phyloP scores from a whole-genome alignment of 805 yeast species.

The Candida boleticola region DNA sequence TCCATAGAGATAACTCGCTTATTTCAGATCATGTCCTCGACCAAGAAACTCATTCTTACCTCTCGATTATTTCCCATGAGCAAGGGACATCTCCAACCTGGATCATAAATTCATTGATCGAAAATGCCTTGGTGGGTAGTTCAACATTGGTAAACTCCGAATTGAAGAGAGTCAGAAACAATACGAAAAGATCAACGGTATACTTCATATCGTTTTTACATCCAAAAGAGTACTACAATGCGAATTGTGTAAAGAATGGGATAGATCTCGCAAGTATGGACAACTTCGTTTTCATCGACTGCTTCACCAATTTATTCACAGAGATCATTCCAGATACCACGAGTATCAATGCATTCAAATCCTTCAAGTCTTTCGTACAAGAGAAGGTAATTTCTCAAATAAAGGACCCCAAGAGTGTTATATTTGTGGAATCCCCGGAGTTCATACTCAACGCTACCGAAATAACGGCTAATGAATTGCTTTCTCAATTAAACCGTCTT shows the following conservation, averaged over 20 bases:
- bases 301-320: slow-evolving; percentile 45
- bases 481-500: slow-evolving; percentile 31
- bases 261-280: slow-evolving; percentile 23
- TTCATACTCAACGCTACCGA: slow-evolving; percentile 43
- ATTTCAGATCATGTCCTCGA: slow-evolving; percentile 24
- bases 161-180: slow-evolving; percentile 11
- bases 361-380: slow-evolving; percentile 16
- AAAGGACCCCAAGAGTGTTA: slow-evolving; percentile 14
- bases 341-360: slow-evolving; percentile 16
- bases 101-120: slow-evolving; percentile 57
- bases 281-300: slow-evolving; percentile 42
- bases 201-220: slow-evolving; percentile 35
- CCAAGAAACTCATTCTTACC: slow-evolving; percentile 12
- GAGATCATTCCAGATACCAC: slow-evolving; percentile 11
- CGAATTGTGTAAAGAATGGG: slow-evolving; percentile 39
- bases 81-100: slow-evolving; percentile 63
- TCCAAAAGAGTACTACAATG: slow-evolving; percentile 30
- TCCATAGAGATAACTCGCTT: slow-evolving; percentile 53
- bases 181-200: slow-evolving; percentile 25
- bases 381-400: slow-evolving; percentile 13
- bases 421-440: slow-evolving; percentile 50
- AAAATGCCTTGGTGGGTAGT: slow-evolving; percentile 48
- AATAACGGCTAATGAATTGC: slow-evolving; percentile 32
- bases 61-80: slow-evolving; percentile 30
- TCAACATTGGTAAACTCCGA: slow-evolving; percentile 38